These are phyloP conservation scores for Anthoceros angustus DNA, from an alignment of 225 moss, liverwort and hornwort species.

Conservation along the genomic window DNA sequence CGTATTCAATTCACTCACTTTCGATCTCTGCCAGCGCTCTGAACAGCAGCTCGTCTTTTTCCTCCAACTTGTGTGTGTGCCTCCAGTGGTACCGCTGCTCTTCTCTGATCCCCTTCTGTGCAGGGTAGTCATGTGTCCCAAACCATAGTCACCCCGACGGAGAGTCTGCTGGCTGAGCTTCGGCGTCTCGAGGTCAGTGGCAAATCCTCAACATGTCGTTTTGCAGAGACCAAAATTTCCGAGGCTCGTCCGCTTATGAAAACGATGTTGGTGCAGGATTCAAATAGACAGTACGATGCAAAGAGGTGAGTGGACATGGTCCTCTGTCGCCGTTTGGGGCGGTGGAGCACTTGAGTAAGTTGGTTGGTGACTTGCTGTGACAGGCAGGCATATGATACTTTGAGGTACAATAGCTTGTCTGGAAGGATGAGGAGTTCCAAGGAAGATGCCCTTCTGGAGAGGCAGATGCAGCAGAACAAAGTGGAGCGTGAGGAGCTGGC, in stretches of 20 bases:
- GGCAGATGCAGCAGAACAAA: constrained; percentile 38
- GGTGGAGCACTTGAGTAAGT: too few relatives aligned
- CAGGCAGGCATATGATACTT: constrained; percentile 50
- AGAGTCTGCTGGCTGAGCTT: constrained; percentile 45
- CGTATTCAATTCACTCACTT: constrained; percentile 11
- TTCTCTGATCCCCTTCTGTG: not conserved
- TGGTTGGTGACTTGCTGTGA: not conserved
- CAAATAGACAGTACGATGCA: constrained; percentile 50
- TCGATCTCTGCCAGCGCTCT: not conserved
- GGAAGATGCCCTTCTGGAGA: constrained; percentile 32
- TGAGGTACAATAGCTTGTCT: constrained; percentile 25
- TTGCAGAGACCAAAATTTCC: not conserved
- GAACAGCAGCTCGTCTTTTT: not conserved
- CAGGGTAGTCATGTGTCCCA: constrained; percentile 56
- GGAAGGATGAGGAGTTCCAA: constrained; percentile 33
- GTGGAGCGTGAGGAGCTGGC: constrained; percentile 50
- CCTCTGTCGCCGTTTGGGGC: too few relatives aligned
- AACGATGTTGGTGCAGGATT: constrained; percentile 31
- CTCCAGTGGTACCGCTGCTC: not conserved
- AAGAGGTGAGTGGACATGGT: constrained; percentile 34
- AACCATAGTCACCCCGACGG: constrained; percentile 56
- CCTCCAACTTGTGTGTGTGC: not conserved
- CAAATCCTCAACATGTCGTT: not conserved
- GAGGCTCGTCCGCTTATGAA: not conserved
- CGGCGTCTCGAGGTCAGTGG: constrained; percentile 42